Percentiles rank a stretch among this genome's conserved stretches.
Conservation (phyloP, 495 filamentous ascomycete genomes). For the Arthonia radiata region DNA sequence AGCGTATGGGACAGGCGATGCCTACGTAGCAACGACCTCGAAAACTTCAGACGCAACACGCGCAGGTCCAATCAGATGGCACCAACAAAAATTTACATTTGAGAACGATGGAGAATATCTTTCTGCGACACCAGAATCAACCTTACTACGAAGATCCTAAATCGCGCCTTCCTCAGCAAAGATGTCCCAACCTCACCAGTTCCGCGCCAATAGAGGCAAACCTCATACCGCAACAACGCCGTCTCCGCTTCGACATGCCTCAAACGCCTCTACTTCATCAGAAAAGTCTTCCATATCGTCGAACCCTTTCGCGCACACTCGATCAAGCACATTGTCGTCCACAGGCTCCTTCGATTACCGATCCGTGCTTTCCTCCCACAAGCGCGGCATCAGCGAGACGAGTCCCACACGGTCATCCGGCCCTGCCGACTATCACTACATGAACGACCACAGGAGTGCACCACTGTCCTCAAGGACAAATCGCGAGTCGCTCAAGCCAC, state of each 20-base stretch:
- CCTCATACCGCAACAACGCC: slow-evolving; percentile 26
- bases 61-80: too few species aligned
- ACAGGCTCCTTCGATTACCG: slow-evolving; percentile 38
- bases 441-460: slow-evolving; percentile 20
- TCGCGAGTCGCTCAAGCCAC: slow-evolving; percentile 53
- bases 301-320: slow-evolving; percentile 37
- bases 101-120: too few species aligned
- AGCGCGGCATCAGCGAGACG: slow-evolving; percentile 53
- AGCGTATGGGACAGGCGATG: too few species aligned
- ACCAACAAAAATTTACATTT: too few species aligned
- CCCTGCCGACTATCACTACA: slow-evolving; percentile 16
- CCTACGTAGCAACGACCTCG: too few species aligned
- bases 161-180: too few species aligned
- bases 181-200: too few species aligned
- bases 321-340: slow-evolving; percentile 57
- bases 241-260: slow-evolving; percentile 44
- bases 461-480: slow-evolving; percentile 39
- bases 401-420: slow-evolving; percentile 19
- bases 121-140: too few species aligned
- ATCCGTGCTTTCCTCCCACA: slow-evolving; percentile 27
- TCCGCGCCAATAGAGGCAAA: too few species aligned
- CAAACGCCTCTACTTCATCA: slow-evolving; percentile 54
- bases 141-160: too few species aligned
- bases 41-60: too few species aligned
- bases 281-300: slow-evolving; percentile 51